phyloP scores from a whole-genome alignment of 805 yeast species.

The Ogataea pilisensis region DNA sequence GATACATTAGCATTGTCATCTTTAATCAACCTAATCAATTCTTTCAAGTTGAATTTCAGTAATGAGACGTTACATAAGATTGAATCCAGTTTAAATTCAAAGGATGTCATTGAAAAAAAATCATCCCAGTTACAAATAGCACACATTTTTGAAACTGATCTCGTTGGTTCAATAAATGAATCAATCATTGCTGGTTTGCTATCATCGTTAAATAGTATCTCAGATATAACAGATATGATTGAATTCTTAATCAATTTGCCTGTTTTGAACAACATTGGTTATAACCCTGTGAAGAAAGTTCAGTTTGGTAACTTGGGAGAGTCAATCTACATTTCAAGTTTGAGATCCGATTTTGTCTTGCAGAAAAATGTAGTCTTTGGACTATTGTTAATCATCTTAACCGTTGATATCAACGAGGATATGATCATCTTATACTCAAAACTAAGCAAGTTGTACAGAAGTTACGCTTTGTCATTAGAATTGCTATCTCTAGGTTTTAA shows the following conservation, averaged over 20 bases:
- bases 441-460: conserved; percentile 13
- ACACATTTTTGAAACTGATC: conserved; percentile 37
- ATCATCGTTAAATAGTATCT: conserved; percentile 35
- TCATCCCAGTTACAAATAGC: conserved; percentile 32
- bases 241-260: conserved; percentile 32
- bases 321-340: conserved; percentile 15
- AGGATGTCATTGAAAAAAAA: conserved; percentile 18
- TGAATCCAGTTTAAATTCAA: conserved; percentile 34
- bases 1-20: conserved; percentile 8
- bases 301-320: conserved; percentile 25
- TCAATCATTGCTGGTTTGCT: conserved; percentile 36
- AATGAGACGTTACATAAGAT: conserved; percentile 32
- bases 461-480: conserved; percentile 4
- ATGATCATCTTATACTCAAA: conserved; percentile 21
- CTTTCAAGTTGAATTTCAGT: conserved; percentile 39
- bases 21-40: conserved; percentile 26
- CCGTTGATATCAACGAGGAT: conserved; percentile 30
- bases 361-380: conserved; percentile 23
- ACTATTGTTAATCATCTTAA: conserved; percentile 25
- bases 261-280: conserved; percentile 19
- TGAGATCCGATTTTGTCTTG: conserved; percentile 16
- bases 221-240: conserved; percentile 33
- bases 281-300: conserved; percentile 17
- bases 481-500: conserved; percentile 6
- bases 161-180: conserved; percentile 40